phyloP scores from a whole-genome alignment of 305 asterid genomes.

The Fraxinus sp. region DNA sequence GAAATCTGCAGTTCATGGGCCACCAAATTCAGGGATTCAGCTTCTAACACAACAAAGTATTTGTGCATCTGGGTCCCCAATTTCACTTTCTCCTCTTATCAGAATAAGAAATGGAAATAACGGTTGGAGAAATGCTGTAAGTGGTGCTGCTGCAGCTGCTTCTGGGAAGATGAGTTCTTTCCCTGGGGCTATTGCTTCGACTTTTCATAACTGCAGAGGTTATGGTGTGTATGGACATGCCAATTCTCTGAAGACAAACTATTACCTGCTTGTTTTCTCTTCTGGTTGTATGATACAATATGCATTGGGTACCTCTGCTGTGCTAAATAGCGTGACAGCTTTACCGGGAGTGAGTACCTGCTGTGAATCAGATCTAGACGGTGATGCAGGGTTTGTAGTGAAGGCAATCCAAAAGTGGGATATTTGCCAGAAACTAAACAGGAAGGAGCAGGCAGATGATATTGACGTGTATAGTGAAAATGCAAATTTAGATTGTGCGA shows the following conservation, averaged over 20 bases:
- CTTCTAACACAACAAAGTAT: constrained; percentile 51
- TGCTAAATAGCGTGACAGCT: constrained; percentile 35
- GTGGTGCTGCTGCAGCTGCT: constrained; percentile 87
- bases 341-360: constrained; percentile 34
- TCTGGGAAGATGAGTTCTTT: constrained; percentile 56
- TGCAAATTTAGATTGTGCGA: constrained; percentile 36
- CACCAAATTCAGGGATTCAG: constrained; percentile 46
- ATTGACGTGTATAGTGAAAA: constrained; percentile 45
- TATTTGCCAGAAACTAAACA: constrained; percentile 56
- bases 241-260: constrained; percentile 40
- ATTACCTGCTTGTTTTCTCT: constrained; percentile 77
- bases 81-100: constrained; percentile 52
- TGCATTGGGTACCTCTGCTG: constrained; percentile 56
- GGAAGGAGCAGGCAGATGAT: constrained; percentile 42
- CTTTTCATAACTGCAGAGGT: constrained; percentile 57
- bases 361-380: constrained; percentile 42
- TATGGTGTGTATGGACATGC: constrained; percentile 34
- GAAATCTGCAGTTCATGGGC: constrained; percentile 32
- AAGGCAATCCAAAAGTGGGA: constrained; percentile 92
- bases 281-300: constrained; percentile 75
- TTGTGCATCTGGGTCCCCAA: constrained; percentile 47
- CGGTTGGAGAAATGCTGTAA: constrained; percentile 69
- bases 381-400: constrained; percentile 51
- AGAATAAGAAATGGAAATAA: constrained; percentile 64
- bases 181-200: constrained; percentile 62